Conservation (phyloP, 1,284 basidiomycete species). For the Melampsora medusae region DNA sequence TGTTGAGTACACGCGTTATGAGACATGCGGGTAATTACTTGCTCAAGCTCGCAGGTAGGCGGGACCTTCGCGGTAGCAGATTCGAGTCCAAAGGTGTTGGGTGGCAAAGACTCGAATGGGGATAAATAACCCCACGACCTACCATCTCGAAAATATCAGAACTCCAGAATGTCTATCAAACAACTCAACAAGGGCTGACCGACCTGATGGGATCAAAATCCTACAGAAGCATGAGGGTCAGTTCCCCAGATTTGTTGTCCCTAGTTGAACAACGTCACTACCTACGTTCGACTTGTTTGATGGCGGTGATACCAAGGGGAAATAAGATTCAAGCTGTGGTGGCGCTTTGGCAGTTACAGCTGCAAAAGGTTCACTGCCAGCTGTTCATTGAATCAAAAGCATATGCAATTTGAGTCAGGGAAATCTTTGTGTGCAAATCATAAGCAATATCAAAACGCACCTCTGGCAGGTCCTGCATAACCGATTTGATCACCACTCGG, state of each 20-base stretch:
- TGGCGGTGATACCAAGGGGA: constrained; percentile 28
- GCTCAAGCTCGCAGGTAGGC: constrained; percentile 26
- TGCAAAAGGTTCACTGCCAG: constrained; percentile 35
- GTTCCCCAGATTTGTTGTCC: background rate
- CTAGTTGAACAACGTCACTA: background rate
- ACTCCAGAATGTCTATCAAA: background rate
- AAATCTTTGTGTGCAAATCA: background rate
- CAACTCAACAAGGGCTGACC: background rate
- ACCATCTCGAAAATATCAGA: background rate
- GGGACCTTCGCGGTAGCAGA: constrained; percentile 35
- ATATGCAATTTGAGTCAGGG: background rate
- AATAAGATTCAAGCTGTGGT: constrained; percentile 24
- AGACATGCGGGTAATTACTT: constrained; percentile 11
- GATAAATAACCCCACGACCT: constrained; percentile 45
- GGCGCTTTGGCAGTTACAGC: constrained; percentile 12
- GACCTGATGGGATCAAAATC: constrained; percentile 21
- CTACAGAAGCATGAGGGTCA: background rate
- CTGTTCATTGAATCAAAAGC: background rate
- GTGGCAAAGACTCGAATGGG: constrained; percentile 39
- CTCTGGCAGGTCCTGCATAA: background rate
- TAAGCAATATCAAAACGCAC: background rate
- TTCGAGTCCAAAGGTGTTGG: constrained; percentile 40
- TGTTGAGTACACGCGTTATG: background rate
- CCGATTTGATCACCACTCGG: constrained; percentile 6
- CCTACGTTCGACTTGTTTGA: background rate